Base-by-base conservation (phyloP, 2,329 filamentous ascomycete species). In the Pestalotiopsis sp. region DNA sequence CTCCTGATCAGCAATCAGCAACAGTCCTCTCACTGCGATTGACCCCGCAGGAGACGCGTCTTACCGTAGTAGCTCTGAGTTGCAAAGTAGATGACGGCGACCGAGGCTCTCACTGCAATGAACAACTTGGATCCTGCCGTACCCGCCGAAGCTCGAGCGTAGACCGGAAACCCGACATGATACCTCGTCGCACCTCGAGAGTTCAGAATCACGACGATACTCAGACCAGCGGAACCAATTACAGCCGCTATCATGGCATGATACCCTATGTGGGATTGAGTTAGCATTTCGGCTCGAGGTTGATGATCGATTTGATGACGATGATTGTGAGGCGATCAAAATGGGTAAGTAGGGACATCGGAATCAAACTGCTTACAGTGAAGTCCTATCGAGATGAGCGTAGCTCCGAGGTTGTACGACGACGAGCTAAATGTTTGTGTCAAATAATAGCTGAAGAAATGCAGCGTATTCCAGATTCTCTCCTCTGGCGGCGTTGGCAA, bases 101-200 rank as follows among this genome's bases (percentile, higher is more conserved):
- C 79, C 0, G 78, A 73, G n/a, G 71, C 74, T 3, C 75, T 70
- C 1, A 76, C 71, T 70, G 80, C 78, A 52, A 83, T 75, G 71
- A 83, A 83, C 36, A 80, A 79, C 67, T 78, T 78, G 1, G 79
- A 78, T 17, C 80, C 81, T 38, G 77, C 78, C 67, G 82, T 77
- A 5, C 79, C 79, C 2, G 77, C 74, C 6, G 75, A 72, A 2
- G 77, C 74, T n/a, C 78, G 73, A 7, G 75, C 75, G 56, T 78
- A 79, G 14, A 79, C 77, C 1, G 79, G 79, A 45, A 78, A 80
- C 39, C 79, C 80, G 36, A 81, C 70, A 66, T 81, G 79, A 69
- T 81, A 80, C 61, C 72, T 71, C 2, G 77, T 72, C 23, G 78
- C 76, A 2, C 78, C 78, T 36, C 78, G 72, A 14, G 78, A 78